Percentiles rank a stretch among this genome's conserved stretches.
phyloP scores from a whole-genome alignment of 495 filamentous ascomycete genomes.

The Hypoxylon lienhwacheense region DNA sequence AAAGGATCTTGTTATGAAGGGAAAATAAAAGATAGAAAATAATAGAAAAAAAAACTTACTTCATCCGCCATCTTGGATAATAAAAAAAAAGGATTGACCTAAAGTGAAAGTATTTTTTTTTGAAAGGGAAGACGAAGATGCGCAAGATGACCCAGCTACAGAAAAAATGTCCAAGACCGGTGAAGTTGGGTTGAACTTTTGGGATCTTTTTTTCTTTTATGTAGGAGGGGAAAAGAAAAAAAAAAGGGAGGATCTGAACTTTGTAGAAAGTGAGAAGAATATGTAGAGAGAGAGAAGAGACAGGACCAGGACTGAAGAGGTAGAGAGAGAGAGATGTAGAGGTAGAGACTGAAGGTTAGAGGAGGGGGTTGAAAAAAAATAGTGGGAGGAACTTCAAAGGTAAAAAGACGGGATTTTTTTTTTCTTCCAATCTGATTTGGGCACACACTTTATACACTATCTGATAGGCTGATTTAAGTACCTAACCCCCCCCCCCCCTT shows the following conservation, averaged over 20 bases:
- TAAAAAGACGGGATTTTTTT: conserved; percentile 33
- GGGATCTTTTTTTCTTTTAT: too few relatives aligned
- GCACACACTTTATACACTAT: conserved; percentile 17
- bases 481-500: too few relatives aligned
- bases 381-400: conserved; percentile 12
- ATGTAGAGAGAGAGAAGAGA: too few relatives aligned
- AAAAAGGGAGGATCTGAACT: conserved; percentile 24
- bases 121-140: conserved; percentile 35
- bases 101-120: conserved; percentile 38
- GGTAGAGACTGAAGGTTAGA: conserved; percentile 36
- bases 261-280: too few relatives aligned
- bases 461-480: conserved; percentile 19
- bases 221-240: conserved; percentile 17
- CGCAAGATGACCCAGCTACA: conserved; percentile 30
- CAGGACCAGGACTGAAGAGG: too few relatives aligned
- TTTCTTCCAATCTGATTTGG: conserved; percentile 17
- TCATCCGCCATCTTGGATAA: conserved; percentile 58
- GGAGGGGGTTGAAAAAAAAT: conserved; percentile 33
- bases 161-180: conserved; percentile 32
- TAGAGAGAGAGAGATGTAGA: too few relatives aligned
- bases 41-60: conserved; percentile 22
- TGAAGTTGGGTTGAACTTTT: conserved; percentile 29
- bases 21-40: conserved; percentile 20
- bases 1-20: too few relatives aligned
- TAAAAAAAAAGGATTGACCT: conserved; percentile 41